These are phyloP conservation scores for Quercus phellos DNA, from an alignment of 331 rosid species.

Conservation along the genomic window DNA sequence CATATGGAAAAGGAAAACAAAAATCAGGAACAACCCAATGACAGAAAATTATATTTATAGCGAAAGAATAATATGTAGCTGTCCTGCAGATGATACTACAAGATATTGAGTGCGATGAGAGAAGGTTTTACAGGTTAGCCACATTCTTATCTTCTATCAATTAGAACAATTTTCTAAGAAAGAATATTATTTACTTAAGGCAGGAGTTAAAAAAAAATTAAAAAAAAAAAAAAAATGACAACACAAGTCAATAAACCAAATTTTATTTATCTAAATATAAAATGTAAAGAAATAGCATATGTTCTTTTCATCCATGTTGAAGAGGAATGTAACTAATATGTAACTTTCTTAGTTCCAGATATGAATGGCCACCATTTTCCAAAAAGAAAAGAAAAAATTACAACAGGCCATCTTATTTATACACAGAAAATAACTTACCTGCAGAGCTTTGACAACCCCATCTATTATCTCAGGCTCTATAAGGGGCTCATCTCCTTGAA, in stretches of 20 bases:
- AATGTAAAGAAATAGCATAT: background rate
- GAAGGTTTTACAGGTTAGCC: background rate
- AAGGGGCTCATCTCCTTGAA: constrained; percentile 97
- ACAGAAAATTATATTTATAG: background rate
- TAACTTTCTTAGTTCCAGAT: background rate
- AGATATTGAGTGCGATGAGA: background rate
- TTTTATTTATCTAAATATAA: background rate
- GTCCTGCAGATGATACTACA: background rate
- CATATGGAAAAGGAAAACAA: background rate
- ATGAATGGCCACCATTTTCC: background rate
- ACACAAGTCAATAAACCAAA: background rate
- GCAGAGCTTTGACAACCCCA: constrained; percentile 85
- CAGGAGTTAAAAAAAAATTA: too few species aligned
- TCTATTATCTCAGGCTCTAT: constrained; percentile 87
- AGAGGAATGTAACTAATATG: too few species aligned
- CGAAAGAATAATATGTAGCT: background rate
- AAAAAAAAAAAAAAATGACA: too few species aligned
- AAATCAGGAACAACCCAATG: background rate
- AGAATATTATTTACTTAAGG: background rate
- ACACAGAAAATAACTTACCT: constrained; percentile 34
- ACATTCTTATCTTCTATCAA: background rate
- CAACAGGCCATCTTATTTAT: background rate
- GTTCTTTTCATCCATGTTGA: too few species aligned
- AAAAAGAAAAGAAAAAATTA: too few species aligned
- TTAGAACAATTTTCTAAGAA: background rate